Base-by-base conservation (phyloP, 768 basidiomycete genomes). In the Serendipita sp. region DNA sequence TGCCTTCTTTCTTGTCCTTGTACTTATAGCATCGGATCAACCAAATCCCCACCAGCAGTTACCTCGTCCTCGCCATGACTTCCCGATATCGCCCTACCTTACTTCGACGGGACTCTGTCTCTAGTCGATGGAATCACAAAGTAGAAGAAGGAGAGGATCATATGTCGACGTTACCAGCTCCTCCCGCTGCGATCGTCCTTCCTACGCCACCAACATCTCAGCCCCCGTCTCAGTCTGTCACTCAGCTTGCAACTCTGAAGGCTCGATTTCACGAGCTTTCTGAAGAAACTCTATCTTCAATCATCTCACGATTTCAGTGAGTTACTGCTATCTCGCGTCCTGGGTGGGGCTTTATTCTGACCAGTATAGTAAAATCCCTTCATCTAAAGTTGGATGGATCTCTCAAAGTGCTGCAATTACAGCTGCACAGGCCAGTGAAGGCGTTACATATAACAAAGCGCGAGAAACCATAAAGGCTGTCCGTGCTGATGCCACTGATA, bases 401-500 rank as follows among this genome's bases (percentile, higher is more conserved):
- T 27, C 55, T n/a, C 55, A 60, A 60, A 60, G 55, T 34, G 34
- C 55, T 4, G 55, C 55, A 10, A 16, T 60, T 27, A 60, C 18
- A 16, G 55, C 55, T n/a, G 23, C 55, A 75, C 74, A 44, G 34
- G 34, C 23, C 8, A 3, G 10, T n/a, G 55, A 60, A 34, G 34
- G 34, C n/a, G 23, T 31, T 31, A 72, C 74, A 63, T 79, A 79
- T 68, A 77, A 79, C 69, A 65, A 73, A 66, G 76, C 75, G 18
- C 73, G 78, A 69, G 78, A 79, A 67, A 77, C 94, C 0, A 78
- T 99, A 73, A 99, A 99, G 76, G 81, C 86, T 68, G 94, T 97
- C 71, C 88, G 85, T 65, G 84, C 97, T 60, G 95, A 98, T 73
- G 87, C 95, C 3, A 91, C 88, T 73, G 95, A 96, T 50, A 91